These are phyloP conservation scores for Cryptococcus sp. DNA, from an alignment of 1,284 basidiomycete genomes.

Conservation along the genomic window DNA sequence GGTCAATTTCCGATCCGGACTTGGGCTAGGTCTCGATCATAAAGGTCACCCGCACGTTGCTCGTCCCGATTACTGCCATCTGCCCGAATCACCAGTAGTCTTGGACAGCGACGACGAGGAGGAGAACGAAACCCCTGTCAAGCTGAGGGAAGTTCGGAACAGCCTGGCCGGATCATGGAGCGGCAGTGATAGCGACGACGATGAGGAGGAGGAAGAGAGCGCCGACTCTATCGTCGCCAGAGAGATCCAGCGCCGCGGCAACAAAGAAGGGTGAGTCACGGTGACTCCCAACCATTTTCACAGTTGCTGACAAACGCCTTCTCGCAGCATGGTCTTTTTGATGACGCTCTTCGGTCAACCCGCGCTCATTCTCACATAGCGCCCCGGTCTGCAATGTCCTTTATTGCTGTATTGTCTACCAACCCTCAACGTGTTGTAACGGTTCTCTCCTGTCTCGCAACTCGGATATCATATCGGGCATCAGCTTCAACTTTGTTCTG, in stretches of 20 bases:
- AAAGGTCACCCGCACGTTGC: background rate
- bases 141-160: constrained; percentile 31
- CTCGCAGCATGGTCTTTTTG: constrained; percentile 39
- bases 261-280: constrained; percentile 44
- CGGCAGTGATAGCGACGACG: constrained; percentile 28
- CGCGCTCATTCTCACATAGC: constrained; percentile 46
- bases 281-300: constrained; percentile 1
- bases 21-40: background rate
- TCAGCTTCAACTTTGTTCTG: too few species aligned
- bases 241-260: constrained; percentile 37
- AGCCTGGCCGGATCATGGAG: constrained; percentile 2
- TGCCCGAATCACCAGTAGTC: constrained; percentile 6
- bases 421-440: background rate
- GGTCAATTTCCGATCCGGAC: background rate
- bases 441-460: too few species aligned
- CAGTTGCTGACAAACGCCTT: constrained; percentile 1
- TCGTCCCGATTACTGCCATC: background rate
- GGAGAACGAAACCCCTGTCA: constrained; percentile 20
- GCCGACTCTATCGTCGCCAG: constrained; percentile 39
- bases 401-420: background rate
- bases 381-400: background rate
- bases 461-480: too few species aligned
- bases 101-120: constrained; percentile 31
- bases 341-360: constrained; percentile 48
- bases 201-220: constrained; percentile 40